Base-by-base conservation (phyloP, 345 rosid species). In the Populus simonii region DNA sequence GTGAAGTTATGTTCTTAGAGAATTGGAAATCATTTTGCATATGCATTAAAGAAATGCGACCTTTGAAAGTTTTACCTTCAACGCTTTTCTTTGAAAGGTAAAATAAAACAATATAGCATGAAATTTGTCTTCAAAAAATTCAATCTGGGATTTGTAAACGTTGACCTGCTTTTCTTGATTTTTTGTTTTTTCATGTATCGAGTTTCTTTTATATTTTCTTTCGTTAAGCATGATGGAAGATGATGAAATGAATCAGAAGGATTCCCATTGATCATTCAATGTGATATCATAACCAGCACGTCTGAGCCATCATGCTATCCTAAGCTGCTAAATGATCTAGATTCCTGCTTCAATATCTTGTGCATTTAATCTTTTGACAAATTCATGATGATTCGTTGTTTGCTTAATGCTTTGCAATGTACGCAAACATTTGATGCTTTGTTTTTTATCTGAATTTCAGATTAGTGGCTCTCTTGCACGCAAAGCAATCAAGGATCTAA, bases 401-500 rank as follows among this genome's bases (percentile, higher is more conserved):
- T 18, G 16, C n/a, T 39, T 41, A 6, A 25, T 59, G 7, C 15
- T 3, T 23, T 59, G 63, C 63, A n/a, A 33, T 57, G 4, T 57
- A n/a, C 11, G 53, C 6, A 47, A 47, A 15, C 18, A 16, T 47
- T 15, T 47, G 53, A 47, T 1, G 63, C 27, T 4, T 31, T 35
- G 9, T 35, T 66, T 29, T 11, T 3, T 66, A 18, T 1, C 45
- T 63, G 33, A 18, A 16, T 51, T 39, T 35, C 79, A 92, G 90
- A 83, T 90, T 0, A 89, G 49, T 18, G 90, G 97, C 8, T 92
- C 92, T 1, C 86, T 90, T 70, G 96, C 96, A 36, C 80, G 90
- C 66, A 84, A 78, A 76, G 96, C 92, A 8, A 92, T 90, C 72
- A 85, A 84, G 88, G 96, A 92, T 71, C 85, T 90, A 75, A 87